phyloP scores from a whole-genome alignment of 345 rosid species.

The Pelargonium nanum region DNA sequence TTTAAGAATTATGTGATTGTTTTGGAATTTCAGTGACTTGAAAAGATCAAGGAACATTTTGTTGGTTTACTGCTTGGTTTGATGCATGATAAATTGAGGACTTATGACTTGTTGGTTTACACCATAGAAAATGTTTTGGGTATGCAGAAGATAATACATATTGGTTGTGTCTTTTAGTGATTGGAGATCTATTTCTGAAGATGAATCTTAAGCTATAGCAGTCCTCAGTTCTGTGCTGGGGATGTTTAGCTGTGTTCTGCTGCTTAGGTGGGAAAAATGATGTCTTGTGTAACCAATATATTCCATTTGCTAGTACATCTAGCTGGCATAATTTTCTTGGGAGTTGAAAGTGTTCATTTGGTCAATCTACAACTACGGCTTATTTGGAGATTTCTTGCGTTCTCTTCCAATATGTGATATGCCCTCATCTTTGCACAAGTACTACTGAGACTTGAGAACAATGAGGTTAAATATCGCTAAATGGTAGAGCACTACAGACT shows the following conservation, averaged over 20 bases:
- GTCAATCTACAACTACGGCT: not conserved
- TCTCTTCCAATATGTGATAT: not conserved
- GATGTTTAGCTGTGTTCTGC: not conserved
- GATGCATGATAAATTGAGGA: not conserved
- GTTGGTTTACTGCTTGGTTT: not conserved
- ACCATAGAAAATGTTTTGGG: no score
- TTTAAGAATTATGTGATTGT: not conserved
- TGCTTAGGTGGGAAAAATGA: not conserved
- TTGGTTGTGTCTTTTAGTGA: not conserved
- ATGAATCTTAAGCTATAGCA: not conserved
- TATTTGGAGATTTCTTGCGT: not conserved
- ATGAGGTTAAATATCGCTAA: not conserved
- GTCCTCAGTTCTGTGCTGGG: not conserved
- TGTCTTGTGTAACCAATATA: not conserved
- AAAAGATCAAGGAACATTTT: not conserved
- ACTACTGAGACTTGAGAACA: not conserved
- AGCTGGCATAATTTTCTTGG: not conserved
- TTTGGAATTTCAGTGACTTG: not conserved
- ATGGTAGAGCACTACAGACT: not conserved
- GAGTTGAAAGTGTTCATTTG: not conserved
- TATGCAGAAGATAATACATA: no score
- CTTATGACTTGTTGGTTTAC: not conserved
- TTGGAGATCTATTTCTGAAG: not conserved
- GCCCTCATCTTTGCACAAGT: not conserved
- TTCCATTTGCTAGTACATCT: not conserved